Conservation (phyloP, 805 yeast species). For the Metschnikowia proteae region DNA sequence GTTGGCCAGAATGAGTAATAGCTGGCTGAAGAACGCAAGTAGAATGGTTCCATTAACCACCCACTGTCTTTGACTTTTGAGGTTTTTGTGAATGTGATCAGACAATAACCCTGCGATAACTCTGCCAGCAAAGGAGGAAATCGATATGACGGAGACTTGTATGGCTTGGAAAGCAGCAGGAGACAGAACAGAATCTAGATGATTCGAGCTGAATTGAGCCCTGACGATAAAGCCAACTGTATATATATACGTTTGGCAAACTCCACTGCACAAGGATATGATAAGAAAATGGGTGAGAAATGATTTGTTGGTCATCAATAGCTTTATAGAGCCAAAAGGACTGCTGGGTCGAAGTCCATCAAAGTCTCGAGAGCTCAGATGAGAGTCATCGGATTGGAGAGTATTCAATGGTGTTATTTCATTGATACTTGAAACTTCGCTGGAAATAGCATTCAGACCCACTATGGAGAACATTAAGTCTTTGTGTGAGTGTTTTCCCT, state of each 20-base stretch:
- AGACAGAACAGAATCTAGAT: slow-evolving; percentile 9
- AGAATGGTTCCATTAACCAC: slow-evolving; percentile 46
- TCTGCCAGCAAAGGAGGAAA: slow-evolving; percentile 64
- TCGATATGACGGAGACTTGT: slow-evolving; percentile 65
- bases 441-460: slow-evolving; percentile 8
- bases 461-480: slow-evolving; percentile 6
- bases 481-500: slow-evolving; percentile 1
- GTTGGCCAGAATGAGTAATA: slow-evolving; percentile 28
- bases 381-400: background rate
- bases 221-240: slow-evolving; percentile 70
- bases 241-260: slow-evolving; percentile 70
- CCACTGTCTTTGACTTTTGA: slow-evolving; percentile 62
- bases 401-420: slow-evolving; percentile 5
- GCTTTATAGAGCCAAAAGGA: background rate
- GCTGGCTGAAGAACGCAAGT: slow-evolving; percentile 34
- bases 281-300: slow-evolving; percentile 53
- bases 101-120: slow-evolving; percentile 61
- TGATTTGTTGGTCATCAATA: slow-evolving; percentile 21
- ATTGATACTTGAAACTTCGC: slow-evolving; percentile 11
- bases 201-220: slow-evolving; percentile 32
- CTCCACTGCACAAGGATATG: slow-evolving; percentile 56
- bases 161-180: slow-evolving; percentile 57
- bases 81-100: slow-evolving; percentile 52
- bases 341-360: background rate
- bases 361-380: background rate